These are phyloP conservation scores for Hortiboletus campestris DNA, from an alignment of 768 basidiomycete genomes.

Conservation along the genomic window DNA sequence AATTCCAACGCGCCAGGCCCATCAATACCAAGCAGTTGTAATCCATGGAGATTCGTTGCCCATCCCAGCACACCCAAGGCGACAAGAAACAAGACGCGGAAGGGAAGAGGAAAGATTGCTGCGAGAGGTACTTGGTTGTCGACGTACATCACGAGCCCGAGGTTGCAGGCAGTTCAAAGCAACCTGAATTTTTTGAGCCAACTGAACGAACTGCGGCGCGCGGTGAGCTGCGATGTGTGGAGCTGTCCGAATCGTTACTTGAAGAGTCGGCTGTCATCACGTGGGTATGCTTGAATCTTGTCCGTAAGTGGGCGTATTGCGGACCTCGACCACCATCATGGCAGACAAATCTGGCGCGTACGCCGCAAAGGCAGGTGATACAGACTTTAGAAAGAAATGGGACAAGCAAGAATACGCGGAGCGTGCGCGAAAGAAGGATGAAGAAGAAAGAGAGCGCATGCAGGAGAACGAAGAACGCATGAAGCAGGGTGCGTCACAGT, in stretches of 20 bases:
- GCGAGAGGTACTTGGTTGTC: slow-evolving; percentile 47
- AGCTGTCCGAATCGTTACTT: no score
- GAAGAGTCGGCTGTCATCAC: not conserved
- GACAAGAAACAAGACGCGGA: slow-evolving; percentile 79
- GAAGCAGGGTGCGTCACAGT: slow-evolving; percentile 65
- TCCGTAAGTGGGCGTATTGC: not conserved
- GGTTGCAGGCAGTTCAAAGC: not conserved
- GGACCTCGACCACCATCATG: slow-evolving; percentile 15
- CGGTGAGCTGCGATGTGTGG: not conserved
- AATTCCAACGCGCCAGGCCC: slow-evolving; percentile 69
- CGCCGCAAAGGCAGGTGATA: slow-evolving; percentile 47
- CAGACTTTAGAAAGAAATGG: slow-evolving; percentile 88
- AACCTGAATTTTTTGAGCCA: no score
- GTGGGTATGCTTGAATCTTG: not conserved
- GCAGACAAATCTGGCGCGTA: slow-evolving; percentile 36
- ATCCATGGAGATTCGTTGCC: slow-evolving; percentile 90
- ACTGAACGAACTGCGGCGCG: no score
- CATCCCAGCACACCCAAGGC: slow-evolving; percentile 84
- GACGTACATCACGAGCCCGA: slow-evolving; percentile 31
- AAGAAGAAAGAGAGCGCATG: slow-evolving; percentile 79
- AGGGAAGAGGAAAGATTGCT: slow-evolving; percentile 81
- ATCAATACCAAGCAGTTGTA: slow-evolving; percentile 74
- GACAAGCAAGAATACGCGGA: slow-evolving; percentile 91
- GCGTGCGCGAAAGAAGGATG: slow-evolving; percentile 76
- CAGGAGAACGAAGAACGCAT: slow-evolving; percentile 80